Conservation (phyloP, 768 basidiomycete species). For the Boletales sp. region DNA sequence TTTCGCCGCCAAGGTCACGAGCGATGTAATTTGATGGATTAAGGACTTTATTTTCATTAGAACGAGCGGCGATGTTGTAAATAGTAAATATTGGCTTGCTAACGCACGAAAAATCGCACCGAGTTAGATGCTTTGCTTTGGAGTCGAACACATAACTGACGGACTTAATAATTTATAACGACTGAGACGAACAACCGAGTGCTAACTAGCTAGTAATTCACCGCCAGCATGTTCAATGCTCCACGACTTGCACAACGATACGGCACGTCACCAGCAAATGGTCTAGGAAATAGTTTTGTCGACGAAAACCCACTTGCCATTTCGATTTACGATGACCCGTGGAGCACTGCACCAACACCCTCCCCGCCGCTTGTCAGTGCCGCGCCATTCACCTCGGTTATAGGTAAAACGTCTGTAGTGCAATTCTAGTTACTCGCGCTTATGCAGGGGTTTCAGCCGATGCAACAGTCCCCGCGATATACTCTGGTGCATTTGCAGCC, state of each 20-base stretch:
- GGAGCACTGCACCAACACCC: constrained; percentile 73
- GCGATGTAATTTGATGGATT: constrained; percentile 30
- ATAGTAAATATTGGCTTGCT: constrained; percentile 18
- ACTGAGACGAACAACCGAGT: constrained; percentile 1
- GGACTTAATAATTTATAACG: not conserved
- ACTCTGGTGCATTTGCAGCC: constrained; percentile 67
- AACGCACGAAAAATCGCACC: constrained; percentile 3
- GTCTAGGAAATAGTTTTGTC: constrained; percentile 70
- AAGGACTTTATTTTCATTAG: constrained; percentile 7
- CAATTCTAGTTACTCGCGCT: not conserved
- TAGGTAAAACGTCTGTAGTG: constrained; percentile 41
- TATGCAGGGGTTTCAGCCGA: constrained; percentile 47
- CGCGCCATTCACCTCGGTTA: constrained; percentile 62
- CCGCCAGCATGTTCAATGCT: constrained; percentile 73
- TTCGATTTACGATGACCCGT: constrained; percentile 80
- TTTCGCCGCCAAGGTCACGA: constrained; percentile 71
- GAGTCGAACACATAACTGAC: constrained; percentile 7
- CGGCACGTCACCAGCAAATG: constrained; percentile 48
- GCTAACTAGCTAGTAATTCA: too few relatives aligned
- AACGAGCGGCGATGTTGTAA: constrained; percentile 15
- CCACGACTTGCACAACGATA: constrained; percentile 74
- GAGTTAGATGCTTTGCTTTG: not conserved
- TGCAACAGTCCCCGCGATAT: constrained; percentile 76
- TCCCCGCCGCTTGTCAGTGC: constrained; percentile 58
- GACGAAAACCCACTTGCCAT: constrained; percentile 71